phyloP scores from a whole-genome alignment of 257 asterid species.

The Ballota nigra region DNA sequence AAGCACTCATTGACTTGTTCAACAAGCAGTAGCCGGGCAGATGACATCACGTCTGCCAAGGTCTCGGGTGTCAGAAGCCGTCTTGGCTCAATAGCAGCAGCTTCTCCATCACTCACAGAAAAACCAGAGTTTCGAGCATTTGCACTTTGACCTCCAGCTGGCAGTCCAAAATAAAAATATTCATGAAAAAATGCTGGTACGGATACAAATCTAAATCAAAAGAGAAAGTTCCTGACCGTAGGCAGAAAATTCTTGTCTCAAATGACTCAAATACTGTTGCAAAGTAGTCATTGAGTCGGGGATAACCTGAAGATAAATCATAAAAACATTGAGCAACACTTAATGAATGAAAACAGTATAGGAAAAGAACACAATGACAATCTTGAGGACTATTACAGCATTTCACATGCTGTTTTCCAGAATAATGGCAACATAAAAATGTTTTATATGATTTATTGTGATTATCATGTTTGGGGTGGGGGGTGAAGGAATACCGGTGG shows the following conservation, averaged over 20 bases:
- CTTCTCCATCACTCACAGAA: conserved; percentile 42
- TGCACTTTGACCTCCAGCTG: conserved; percentile 49
- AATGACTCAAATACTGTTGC: conserved; percentile 59
- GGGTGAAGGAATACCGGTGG: conserved; percentile 51
- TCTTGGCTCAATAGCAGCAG: conserved; percentile 40
- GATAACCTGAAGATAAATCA: conserved; percentile 46
- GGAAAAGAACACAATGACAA: conserved; percentile 1
- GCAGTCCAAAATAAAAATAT: conserved; percentile 23
- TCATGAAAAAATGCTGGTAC: background rate
- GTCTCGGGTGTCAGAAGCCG: conserved; percentile 84
- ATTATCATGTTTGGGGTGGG: background rate
- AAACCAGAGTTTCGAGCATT: conserved; percentile 41
- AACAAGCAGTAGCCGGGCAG: conserved; percentile 56
- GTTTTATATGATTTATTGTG: background rate
- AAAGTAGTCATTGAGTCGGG: conserved; percentile 87
- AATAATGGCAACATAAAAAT: background rate
- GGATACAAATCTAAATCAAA: conserved; percentile 8
- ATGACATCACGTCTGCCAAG: conserved; percentile 67
- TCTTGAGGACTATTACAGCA: conserved; percentile 5
- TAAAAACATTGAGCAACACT: conserved; percentile 12
- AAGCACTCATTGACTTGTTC: conserved; percentile 73
- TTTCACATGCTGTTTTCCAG: background rate
- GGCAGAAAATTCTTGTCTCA: conserved; percentile 70
- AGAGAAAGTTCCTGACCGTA: conserved; percentile 48
- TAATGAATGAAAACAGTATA: conserved; percentile 11